Conservation (phyloP, 495 filamentous ascomycete species). For the Melanomma pulvis-pyrius region DNA sequence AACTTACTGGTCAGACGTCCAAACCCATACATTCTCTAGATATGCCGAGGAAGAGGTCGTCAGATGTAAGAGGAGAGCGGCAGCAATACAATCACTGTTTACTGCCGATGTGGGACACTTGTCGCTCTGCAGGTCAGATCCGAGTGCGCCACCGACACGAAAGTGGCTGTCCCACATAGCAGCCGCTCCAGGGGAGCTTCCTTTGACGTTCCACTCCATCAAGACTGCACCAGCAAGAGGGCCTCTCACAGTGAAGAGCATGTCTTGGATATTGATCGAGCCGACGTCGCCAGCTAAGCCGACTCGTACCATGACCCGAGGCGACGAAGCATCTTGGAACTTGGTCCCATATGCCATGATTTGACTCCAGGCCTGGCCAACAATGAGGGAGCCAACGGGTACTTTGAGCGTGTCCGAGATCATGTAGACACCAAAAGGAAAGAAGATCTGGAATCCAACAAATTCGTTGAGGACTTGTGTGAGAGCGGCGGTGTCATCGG, state of each 20-base stretch:
- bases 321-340: constrained; percentile 1
- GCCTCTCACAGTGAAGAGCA: constrained; percentile 1
- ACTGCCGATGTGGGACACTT: too few species aligned
- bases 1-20: constrained; percentile 8
- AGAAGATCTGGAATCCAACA: neutral
- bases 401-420: constrained; percentile 43
- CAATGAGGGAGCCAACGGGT: neutral
- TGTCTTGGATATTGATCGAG: constrained; percentile 8
- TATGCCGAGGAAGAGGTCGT: constrained; percentile 2
- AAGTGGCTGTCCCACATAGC: too few species aligned
- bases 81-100: too few species aligned
- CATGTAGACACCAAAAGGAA: constrained; percentile 34
- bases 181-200: too few species aligned
- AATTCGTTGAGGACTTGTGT: neutral
- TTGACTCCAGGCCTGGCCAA: neutral
- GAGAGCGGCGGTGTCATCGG: neutral
- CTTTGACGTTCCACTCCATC: too few species aligned
- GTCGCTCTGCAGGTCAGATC: too few species aligned
- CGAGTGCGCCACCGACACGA: too few species aligned
- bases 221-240: too few species aligned
- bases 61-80: constrained; percentile 6
- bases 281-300: constrained; percentile 18
- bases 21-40: constrained; percentile 16
- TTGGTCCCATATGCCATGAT: constrained; percentile 1
- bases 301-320: constrained; percentile 2